phyloP scores from a whole-genome alignment of 257 asterid species.

The Ajuga chamaepitys region DNA sequence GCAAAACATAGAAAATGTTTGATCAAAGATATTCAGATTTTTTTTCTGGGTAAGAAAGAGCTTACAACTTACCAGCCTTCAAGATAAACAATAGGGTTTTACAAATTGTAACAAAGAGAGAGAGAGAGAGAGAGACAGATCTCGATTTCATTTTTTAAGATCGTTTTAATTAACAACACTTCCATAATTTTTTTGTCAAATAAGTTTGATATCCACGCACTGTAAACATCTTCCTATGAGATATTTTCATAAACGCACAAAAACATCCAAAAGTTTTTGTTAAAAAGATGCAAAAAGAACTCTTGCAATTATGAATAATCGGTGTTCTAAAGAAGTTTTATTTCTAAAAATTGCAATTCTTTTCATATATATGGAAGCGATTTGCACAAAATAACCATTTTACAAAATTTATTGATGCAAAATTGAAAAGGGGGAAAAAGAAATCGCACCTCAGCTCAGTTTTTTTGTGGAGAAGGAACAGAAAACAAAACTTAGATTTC shows the following conservation, averaged over 20 bases:
- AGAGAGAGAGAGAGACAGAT: too few species aligned
- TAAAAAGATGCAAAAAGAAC: too few species aligned
- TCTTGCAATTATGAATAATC: not conserved
- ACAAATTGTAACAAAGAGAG: not conserved
- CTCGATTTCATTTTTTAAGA: too few species aligned
- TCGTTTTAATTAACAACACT: too few species aligned
- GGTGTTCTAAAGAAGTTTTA: not conserved
- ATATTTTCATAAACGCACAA: too few species aligned
- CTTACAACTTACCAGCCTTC: not conserved
- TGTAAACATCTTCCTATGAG: too few species aligned
- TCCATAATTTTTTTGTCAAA: too few species aligned
- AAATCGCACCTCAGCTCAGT: slow-evolving; percentile 14
- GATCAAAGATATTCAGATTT: not conserved
- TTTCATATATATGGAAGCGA: not conserved
- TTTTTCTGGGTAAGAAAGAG: not conserved
- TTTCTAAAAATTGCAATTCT: not conserved
- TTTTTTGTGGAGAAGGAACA: not conserved
- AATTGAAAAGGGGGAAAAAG: not conserved
- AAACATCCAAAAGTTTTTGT: too few species aligned
- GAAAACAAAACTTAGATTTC: too few species aligned
- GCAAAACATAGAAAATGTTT: not conserved
- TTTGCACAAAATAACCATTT: not conserved
- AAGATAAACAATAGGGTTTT: not conserved
- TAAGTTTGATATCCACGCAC: too few species aligned
- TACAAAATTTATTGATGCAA: not conserved